Percentiles rank a stretch among this genome's conserved stretches.
Conservation (phyloP, 345 rosid genomes). For the Dipteronia dyeriana region DNA sequence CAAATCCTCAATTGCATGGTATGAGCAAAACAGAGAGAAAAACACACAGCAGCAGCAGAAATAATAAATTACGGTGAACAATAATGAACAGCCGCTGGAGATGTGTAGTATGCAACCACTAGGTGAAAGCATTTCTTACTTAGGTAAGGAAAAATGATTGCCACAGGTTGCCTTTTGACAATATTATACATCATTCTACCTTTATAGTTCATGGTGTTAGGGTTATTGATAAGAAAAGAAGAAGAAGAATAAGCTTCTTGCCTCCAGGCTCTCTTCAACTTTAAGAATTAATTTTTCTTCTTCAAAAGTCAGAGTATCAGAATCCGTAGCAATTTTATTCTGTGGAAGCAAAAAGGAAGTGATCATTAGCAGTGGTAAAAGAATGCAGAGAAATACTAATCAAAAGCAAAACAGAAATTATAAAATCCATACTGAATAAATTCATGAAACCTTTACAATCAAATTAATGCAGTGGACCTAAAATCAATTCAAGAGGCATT, state of each 20-base stretch:
- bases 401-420: neutral
- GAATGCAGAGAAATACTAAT: neutral
- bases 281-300: slow-evolving; percentile 82
- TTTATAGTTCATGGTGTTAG: neutral
- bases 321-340: slow-evolving; percentile 84
- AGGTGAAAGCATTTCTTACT: neutral
- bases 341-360: slow-evolving; percentile 34
- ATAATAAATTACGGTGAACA: neutral
- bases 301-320: slow-evolving; percentile 59
- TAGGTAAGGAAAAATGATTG: neutral
- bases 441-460: neutral
- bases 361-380: slow-evolving; percentile 21
- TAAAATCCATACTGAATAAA: neutral
- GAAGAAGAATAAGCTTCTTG: slow-evolving; percentile 35
- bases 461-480: slow-evolving; percentile 3
- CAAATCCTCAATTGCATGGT: neutral
- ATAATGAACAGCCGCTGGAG: slow-evolving; percentile 3
- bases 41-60: neutral
- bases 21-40: neutral
- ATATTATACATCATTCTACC: neutral
- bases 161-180: slow-evolving; percentile 1
- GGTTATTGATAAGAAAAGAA: slow-evolving; percentile 1
- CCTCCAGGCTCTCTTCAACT: slow-evolving; percentile 96
- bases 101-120: neutral
- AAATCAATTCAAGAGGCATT: slow-evolving; percentile 7